Evolutionary conservation across 176 grass and related monocot species (phyloP).

Genomic region (Eragrostis curvula): DNA sequence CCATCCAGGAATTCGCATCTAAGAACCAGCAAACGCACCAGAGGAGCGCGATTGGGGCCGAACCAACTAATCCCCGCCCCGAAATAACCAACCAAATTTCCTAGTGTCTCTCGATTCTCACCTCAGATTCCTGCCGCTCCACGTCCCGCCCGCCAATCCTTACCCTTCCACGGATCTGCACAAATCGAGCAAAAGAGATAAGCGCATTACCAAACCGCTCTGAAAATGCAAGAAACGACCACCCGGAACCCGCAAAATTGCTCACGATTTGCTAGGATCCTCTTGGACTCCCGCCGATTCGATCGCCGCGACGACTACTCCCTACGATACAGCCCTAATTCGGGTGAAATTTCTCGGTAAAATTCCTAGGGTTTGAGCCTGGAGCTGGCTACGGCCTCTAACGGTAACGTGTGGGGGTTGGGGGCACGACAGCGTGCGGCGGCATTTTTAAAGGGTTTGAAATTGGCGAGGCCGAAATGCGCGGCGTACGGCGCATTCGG

Average conservation of each 20-base stretch:
- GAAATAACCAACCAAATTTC: constrained; percentile 10
- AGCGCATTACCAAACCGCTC: constrained; percentile 14
- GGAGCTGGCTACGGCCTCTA: background rate
- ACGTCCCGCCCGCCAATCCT: background rate
- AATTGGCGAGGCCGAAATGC: background rate
- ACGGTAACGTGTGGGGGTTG: background rate
- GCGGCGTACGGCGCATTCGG: background rate
- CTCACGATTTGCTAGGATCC: constrained; percentile 30
- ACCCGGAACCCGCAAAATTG: background rate
- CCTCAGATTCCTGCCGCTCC: constrained; percentile 15
- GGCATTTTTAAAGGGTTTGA: constrained; percentile 20
- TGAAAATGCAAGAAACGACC: background rate
- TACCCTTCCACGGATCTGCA: constrained; percentile 8
- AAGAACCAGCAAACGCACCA: background rate
- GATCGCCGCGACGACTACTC: background rate
- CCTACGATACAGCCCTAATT: constrained; percentile 7
- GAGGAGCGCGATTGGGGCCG: background rate
- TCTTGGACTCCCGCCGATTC: background rate
- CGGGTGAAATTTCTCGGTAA: background rate
- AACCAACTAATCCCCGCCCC: background rate
- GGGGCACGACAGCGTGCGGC: background rate
- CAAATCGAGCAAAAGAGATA: background rate
- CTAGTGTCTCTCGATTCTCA: background rate
- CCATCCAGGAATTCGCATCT: background rate
- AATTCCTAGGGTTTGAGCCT: constrained; percentile 23